Percentiles rank a stretch among this genome's conserved stretches.
These are phyloP conservation scores for Myxozyma sirexii DNA, from an alignment of 805 yeast genomes.

Conservation along the genomic window DNA sequence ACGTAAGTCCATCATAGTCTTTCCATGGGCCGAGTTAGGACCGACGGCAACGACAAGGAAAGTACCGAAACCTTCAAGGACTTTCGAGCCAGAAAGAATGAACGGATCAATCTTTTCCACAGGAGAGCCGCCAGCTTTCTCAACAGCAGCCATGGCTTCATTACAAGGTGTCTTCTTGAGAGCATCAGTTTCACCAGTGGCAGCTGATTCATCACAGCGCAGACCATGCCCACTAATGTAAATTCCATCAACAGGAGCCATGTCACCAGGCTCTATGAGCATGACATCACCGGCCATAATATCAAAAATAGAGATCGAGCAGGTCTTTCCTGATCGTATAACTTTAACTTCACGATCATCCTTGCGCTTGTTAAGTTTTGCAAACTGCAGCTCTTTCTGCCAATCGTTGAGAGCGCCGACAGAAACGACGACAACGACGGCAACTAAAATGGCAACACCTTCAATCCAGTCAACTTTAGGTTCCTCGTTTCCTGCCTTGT, in stretches of 20 bases:
- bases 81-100: slow-evolving; percentile 87
- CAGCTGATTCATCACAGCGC: slow-evolving; percentile 87
- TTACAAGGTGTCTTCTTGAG: slow-evolving; percentile 67
- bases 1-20: slow-evolving; percentile 79
- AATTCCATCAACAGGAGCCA: slow-evolving; percentile 85
- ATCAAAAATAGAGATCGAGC: slow-evolving; percentile 69
- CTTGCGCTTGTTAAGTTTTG: slow-evolving; percentile 82
- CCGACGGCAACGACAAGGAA: slow-evolving; percentile 93
- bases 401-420: slow-evolving; percentile 97
- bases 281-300: slow-evolving; percentile 85
- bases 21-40: slow-evolving; percentile 83
- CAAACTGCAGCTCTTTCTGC: slow-evolving; percentile 93
- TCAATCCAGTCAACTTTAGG: slow-evolving; percentile 96
- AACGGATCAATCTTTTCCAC: slow-evolving; percentile 68
- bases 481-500: slow-evolving; percentile 70
- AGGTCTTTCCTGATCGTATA: slow-evolving; percentile 69
- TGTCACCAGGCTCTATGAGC: slow-evolving; percentile 87
- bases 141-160: slow-evolving; percentile 43
- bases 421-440: slow-evolving; percentile 83
- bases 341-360: slow-evolving; percentile 81
- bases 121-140: slow-evolving; percentile 42
- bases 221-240: slow-evolving; percentile 67
- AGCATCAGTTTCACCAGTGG: slow-evolving; percentile 92
- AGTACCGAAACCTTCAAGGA: slow-evolving; percentile 81
- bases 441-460: slow-evolving; percentile 95